phyloP scores from a whole-genome alignment of 2,329 filamentous ascomycete genomes.

The Penicillium palitans region DNA sequence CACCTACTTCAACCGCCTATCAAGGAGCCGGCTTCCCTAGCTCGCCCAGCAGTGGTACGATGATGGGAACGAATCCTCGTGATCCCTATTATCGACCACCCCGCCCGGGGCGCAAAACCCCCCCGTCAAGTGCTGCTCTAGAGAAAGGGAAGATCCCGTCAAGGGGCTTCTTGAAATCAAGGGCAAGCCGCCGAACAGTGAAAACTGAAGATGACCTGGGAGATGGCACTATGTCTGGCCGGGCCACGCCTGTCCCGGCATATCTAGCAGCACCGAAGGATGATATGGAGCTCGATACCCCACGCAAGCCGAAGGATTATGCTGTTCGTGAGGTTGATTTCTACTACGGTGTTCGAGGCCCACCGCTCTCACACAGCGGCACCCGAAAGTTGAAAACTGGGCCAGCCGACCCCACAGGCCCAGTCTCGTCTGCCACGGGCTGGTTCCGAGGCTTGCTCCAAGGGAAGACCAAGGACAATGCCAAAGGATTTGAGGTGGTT shows the following conservation, averaged over 20 bases:
- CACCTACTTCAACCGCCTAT: conserved; percentile 76
- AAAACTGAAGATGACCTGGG: conserved; percentile 35
- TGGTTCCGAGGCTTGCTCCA: conserved; percentile 82
- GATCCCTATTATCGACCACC: conserved; percentile 91
- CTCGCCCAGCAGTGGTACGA: conserved; percentile 44
- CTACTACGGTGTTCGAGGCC: conserved; percentile 90
- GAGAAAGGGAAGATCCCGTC: conserved; percentile 41
- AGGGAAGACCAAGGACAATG: conserved; percentile 88
- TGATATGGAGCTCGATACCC: conserved; percentile 56
- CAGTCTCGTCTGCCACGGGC: conserved; percentile 81
- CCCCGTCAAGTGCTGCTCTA: conserved; percentile 53
- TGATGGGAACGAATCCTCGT: conserved; percentile 53
- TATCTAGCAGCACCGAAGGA: conserved; percentile 55
- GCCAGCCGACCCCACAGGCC: conserved; percentile 89
- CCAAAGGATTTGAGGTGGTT: conserved; percentile 96
- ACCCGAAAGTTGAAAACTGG: conserved; percentile 88
- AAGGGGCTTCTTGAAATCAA: conserved; percentile 47
- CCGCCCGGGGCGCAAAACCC: conserved; percentile 65
- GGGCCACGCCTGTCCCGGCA: conserved; percentile 54
- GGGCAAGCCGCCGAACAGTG: conserved; percentile 27
- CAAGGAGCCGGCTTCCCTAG: conserved; percentile 57
- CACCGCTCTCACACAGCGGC: conserved; percentile 77
- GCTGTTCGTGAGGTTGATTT: conserved; percentile 94
- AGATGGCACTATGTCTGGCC: conserved; percentile 46
- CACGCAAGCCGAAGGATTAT: conserved; percentile 69